These are phyloP conservation scores for Tolypocladium paradoxum DNA, from an alignment of 2,329 filamentous ascomycete species.

Conservation along the genomic window DNA sequence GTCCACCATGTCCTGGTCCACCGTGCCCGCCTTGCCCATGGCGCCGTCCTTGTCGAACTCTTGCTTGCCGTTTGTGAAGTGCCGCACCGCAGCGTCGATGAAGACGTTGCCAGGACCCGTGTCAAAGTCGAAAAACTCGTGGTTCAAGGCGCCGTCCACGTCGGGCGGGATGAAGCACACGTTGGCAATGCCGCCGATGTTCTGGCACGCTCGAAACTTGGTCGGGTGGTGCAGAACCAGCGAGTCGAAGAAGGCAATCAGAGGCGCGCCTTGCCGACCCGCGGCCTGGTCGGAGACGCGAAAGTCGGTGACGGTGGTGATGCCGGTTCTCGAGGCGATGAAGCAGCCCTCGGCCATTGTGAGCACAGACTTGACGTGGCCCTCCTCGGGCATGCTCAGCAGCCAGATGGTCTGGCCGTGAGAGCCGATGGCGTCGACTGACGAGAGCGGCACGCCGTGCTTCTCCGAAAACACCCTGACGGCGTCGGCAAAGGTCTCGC, in stretches of 20 bases:
- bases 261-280: slow-evolving; percentile 35
- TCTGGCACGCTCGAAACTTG: slow-evolving; percentile 48
- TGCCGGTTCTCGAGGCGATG: slow-evolving; percentile 41
- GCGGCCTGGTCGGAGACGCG: slow-evolving; percentile 37
- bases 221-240: slow-evolving; percentile 38
- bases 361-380: slow-evolving; percentile 34
- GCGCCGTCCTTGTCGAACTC: slow-evolving; percentile 42
- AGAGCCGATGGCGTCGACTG: slow-evolving; percentile 44
- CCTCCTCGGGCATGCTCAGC: slow-evolving; percentile 37
- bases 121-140: slow-evolving; percentile 32
- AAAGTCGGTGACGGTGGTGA: slow-evolving; percentile 47
- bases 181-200: slow-evolving; percentile 51
- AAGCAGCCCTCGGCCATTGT: slow-evolving; percentile 48
- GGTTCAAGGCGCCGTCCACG: not conserved
- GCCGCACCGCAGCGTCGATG: slow-evolving; percentile 44
- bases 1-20: slow-evolving; percentile 40
- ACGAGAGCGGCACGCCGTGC: slow-evolving; percentile 28
- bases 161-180: slow-evolving; percentile 48
- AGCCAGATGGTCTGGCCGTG: slow-evolving; percentile 51
- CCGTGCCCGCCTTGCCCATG: slow-evolving; percentile 35
- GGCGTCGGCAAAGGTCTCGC: slow-evolving; percentile 43
- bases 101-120: slow-evolving; percentile 46
- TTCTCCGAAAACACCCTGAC: slow-evolving; percentile 37
- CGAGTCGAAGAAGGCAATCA: slow-evolving; percentile 41
- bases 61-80: slow-evolving; percentile 37